Evolutionary conservation across 441 rosid species (phyloP).

Genomic region (Capsella rubella): DNA sequence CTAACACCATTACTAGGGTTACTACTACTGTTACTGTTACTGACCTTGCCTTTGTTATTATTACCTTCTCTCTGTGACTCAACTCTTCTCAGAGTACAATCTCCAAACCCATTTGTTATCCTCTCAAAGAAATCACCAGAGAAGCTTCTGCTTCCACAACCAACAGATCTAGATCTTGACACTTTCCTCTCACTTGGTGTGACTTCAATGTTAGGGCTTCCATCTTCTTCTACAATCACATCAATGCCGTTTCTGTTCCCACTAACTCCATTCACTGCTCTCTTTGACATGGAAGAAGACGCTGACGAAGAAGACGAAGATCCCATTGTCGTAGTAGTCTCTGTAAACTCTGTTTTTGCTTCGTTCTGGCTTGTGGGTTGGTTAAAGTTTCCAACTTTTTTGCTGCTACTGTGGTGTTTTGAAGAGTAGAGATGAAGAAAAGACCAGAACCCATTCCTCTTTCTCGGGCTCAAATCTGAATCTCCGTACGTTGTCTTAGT

Average conservation of each 20-base stretch:
- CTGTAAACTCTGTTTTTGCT: conserved; percentile 45
- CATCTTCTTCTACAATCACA: conserved; percentile 61
- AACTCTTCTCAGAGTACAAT: conserved; percentile 87
- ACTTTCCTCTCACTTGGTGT: conserved; percentile 75
- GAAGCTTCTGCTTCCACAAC: conserved; percentile 97
- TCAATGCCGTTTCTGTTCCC: conserved; percentile 42
- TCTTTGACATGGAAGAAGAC: conserved; percentile 56
- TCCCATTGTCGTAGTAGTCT: conserved; percentile 4
- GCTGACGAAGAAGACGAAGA: conserved; percentile 40
- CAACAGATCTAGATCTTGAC: conserved; percentile 95
- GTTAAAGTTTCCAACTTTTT: conserved; percentile 52
- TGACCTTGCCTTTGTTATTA: conserved; percentile 50
- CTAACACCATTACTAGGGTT: conserved; percentile 47
- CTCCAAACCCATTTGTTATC: conserved; percentile 94
- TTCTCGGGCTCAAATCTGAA: conserved; percentile 64
- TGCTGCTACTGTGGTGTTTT: conserved; percentile 47
- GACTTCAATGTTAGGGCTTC: conserved; percentile 48
- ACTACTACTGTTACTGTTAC: conserved; percentile 1
- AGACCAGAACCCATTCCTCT: conserved; percentile 84
- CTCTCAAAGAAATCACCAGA: conserved; percentile 97
- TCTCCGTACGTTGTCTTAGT: conserved; percentile 42
- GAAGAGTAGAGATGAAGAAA: conserved; percentile 66
- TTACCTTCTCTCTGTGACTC: conserved; percentile 92
- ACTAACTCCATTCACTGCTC: conserved; percentile 33
- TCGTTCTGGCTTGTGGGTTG: conserved; percentile 25